Evolutionary conservation across 2,329 filamentous ascomycete species (phyloP), one percentile per base, ranked within the genome.

Genomic region (Rugonectria rugulosa): DNA sequence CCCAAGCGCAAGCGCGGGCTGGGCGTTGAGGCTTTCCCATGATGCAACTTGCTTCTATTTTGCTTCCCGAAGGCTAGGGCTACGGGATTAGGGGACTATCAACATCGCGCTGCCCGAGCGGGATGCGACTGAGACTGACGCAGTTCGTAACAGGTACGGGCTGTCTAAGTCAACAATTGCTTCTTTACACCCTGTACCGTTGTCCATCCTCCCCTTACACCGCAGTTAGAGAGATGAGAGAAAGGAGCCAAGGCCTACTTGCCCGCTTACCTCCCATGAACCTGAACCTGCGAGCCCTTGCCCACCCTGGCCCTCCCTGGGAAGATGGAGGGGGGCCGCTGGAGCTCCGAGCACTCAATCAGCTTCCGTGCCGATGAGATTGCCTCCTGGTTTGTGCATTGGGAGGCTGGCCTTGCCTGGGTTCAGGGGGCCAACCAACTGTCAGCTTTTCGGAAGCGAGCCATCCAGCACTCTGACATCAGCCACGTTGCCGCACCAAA

Each of bases 381-480:
- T 45, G 46, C 34, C 29, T n/a, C 14, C 32, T 9, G 31, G 32
- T 40, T 29, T 14, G 32, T 34, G 11, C n/a, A 38, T n/a, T 32
- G 21, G 36, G 45, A 50, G 45, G 34, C 45, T 55, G 44, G 45
- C 51, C n/a, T 36, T 14, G 49, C 24, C 41, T 49, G 36, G 36
- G 38, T 49, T 36, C 40, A 41, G 47, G 44, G 47, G 47, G 10
- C 43, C n/a, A n/a, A n/a, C n/a, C n/a, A 36, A 47, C 51, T 32
- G 31, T 36, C 41, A 56, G 37, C 45, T 21, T 43, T 32, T 49
- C 20, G n/a, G 14, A 27, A 46, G 32, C 34, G 49, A 60, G 45
- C 65, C 65, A 67, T 63, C 64, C 64, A 68, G 61, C 53, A 55
- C 53, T 68, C 65, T 64, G 52, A 66, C 63, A 68, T 68, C 62